Percentiles rank a stretch among this genome's conserved stretches.
phyloP scores from a whole-genome alignment of 1,139 yeast species.

The Fermentozyma sake region DNA sequence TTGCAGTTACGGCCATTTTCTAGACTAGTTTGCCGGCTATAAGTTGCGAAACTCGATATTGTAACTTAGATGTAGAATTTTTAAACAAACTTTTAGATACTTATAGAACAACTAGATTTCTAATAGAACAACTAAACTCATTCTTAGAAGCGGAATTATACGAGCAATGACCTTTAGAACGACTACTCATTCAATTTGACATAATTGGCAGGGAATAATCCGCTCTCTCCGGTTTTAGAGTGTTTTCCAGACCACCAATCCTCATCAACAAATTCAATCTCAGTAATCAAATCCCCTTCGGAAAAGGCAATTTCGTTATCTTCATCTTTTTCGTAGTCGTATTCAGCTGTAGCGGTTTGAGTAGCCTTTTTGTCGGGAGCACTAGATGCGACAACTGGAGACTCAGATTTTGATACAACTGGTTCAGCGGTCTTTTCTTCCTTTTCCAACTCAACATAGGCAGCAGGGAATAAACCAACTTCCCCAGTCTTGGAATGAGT shows the following conservation, averaged over 20 bases:
- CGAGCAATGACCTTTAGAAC: too few relatives aligned
- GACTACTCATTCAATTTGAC: slow-evolving; percentile 43
- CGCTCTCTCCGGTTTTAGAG: slow-evolving; percentile 61
- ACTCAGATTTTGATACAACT: slow-evolving; percentile 18
- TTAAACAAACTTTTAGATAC: slow-evolving; percentile 1
- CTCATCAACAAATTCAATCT: slow-evolving; percentile 85
- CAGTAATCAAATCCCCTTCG: slow-evolving; percentile 77
- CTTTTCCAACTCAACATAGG: slow-evolving; percentile 53
- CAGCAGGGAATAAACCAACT: slow-evolving; percentile 69
- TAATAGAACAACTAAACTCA: too few relatives aligned
- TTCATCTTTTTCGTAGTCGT: slow-evolving; percentile 84
- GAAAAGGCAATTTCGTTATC: slow-evolving; percentile 74
- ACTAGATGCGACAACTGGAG: slow-evolving; percentile 16
- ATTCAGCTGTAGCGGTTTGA: slow-evolving; percentile 71
- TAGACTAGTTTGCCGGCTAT: too few relatives aligned
- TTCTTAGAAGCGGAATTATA: too few relatives aligned
- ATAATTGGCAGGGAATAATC: slow-evolving; percentile 88
- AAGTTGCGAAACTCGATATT: too few relatives aligned
- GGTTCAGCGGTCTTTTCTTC: slow-evolving; percentile 12
- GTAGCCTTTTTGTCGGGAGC: slow-evolving; percentile 22
- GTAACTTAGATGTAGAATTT: slow-evolving; percentile 1
- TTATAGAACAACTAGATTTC: slow-evolving; percentile 1
- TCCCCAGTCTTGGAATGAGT: slow-evolving; percentile 54
- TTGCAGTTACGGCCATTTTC: too few relatives aligned
- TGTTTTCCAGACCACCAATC: slow-evolving; percentile 95